These are phyloP conservation scores for Globisporangium nunn DNA, from an alignment of 352 stramenopile genomes.

Conservation along the genomic window DNA sequence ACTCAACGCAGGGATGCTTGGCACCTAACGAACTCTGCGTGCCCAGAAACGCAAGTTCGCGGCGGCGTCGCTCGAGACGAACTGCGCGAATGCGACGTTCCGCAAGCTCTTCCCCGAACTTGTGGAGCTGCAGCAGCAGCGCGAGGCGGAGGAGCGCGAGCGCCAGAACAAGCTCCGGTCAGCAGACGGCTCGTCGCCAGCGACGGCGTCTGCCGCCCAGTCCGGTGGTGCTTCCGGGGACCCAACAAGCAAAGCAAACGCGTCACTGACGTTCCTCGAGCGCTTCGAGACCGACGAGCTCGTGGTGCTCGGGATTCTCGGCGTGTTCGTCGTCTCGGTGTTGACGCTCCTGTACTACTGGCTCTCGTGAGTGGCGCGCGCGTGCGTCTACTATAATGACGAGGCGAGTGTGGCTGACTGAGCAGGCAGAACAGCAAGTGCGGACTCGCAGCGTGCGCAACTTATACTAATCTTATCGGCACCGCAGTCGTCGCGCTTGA, in stretches of 20 bases:
- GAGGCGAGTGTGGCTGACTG: no score
- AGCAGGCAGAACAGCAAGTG: no score
- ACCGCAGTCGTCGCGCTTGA: background rate
- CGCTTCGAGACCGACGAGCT: slow-evolving; percentile 15
- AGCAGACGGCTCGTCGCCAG: background rate
- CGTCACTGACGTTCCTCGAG: slow-evolving; percentile 6
- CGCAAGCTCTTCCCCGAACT: slow-evolving; percentile 87
- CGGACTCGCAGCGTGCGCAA: background rate
- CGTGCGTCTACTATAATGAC: background rate
- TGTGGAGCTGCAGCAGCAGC: slow-evolving; percentile 63
- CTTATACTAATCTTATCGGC: slow-evolving; percentile 7
- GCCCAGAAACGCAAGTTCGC: slow-evolving; percentile 68
- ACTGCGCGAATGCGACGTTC: slow-evolving; percentile 78
- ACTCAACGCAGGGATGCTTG: no score
- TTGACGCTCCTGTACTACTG: slow-evolving; percentile 10
- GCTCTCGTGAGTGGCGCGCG: slow-evolving; percentile 7
- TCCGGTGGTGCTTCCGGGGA: background rate
- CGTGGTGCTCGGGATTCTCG: slow-evolving; percentile 11
- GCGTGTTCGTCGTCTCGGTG: slow-evolving; percentile 17
- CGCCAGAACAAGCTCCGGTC: slow-evolving; percentile 23
- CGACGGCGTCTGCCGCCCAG: background rate
- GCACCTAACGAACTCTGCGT: no score
- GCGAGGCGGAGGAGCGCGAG: slow-evolving; percentile 23
- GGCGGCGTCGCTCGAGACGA: slow-evolving; percentile 63
- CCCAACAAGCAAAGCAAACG: background rate